Percentiles rank a stretch among this genome's conserved stretches.
phyloP scores from a whole-genome alignment of 2,329 filamentous ascomycete genomes.

The Fusarium denticulatum region DNA sequence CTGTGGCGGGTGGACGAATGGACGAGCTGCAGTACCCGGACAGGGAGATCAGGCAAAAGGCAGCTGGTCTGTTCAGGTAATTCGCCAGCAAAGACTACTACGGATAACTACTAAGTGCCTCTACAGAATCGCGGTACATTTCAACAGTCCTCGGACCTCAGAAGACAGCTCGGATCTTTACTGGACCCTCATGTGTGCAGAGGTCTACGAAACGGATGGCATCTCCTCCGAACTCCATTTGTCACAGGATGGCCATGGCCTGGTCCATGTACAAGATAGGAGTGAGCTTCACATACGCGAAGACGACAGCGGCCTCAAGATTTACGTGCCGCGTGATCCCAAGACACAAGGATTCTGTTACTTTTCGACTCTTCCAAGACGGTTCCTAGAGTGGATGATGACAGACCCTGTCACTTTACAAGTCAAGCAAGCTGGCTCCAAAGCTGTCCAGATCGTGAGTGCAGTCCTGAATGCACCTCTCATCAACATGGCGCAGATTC shows the following conservation, averaged over 20 bases:
- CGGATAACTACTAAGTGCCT: neutral
- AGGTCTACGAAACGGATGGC: conserved; percentile 44
- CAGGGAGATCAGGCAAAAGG: conserved; percentile 44
- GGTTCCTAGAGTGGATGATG: conserved; percentile 51
- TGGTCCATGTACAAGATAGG: conserved; percentile 28
- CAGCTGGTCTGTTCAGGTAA: conserved; percentile 46
- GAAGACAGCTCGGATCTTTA: conserved; percentile 18
- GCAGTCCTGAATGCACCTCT: conserved; percentile 29
- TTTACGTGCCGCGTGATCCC: conserved; percentile 48
- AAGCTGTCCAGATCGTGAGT: conserved; percentile 20
- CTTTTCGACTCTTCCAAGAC: conserved; percentile 38
- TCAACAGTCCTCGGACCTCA: conserved; percentile 28
- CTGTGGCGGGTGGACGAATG: conserved; percentile 27
- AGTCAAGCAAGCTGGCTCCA: neutral
- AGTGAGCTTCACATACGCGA: conserved; percentile 47
- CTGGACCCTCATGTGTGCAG: conserved; percentile 9
- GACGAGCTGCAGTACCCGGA: conserved; percentile 33
- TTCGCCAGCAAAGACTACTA: too few species aligned
- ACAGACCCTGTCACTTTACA: conserved; percentile 31
- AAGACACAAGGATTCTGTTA: conserved; percentile 45
- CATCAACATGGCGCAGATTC: conserved; percentile 25
- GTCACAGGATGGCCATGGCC: conserved; percentile 37
- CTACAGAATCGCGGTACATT: conserved; percentile 36
- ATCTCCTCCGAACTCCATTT: conserved; percentile 46
- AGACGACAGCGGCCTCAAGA: conserved; percentile 14